Percentiles rank a stretch among this genome's conserved stretches.
Evolutionary conservation across 2,329 filamentous ascomycete species (phyloP).

Genomic region (Aplosporella prunicola): DNA sequence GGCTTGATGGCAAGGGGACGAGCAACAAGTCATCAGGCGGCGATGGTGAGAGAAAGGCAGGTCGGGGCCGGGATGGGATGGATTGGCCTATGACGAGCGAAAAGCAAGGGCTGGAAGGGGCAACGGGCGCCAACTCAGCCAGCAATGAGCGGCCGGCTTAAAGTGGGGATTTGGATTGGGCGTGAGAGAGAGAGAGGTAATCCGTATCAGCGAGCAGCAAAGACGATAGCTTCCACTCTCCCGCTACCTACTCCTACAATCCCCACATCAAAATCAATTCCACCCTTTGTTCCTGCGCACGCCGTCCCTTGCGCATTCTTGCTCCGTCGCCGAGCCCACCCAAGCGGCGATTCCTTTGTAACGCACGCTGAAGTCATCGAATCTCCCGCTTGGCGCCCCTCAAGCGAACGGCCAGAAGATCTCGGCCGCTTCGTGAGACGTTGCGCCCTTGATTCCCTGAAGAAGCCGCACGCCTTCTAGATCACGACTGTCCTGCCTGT

Average conservation of each 20-base stretch:
- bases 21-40: too few relatives aligned
- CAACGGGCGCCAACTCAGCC: too few relatives aligned
- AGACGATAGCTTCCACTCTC: background rate
- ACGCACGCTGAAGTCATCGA: conserved; percentile 2
- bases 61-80: too few relatives aligned
- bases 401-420: conserved; percentile 10
- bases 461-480: conserved; percentile 8
- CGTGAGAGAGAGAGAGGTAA: too few relatives aligned
- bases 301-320: conserved; percentile 3
- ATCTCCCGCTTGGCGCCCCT: conserved; percentile 10
- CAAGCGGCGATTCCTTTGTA: conserved; percentile 7
- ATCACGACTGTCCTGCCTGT: conserved; percentile 3
- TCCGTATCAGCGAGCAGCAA: too few relatives aligned
- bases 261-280: too few relatives aligned
- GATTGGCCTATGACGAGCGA: too few relatives aligned
- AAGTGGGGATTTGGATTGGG: too few relatives aligned
- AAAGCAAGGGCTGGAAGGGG: too few relatives aligned
- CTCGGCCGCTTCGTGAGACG: conserved; percentile 9
- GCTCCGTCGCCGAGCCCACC: conserved; percentile 1
- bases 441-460: conserved; percentile 8
- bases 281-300: background rate
- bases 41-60: too few relatives aligned
- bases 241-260: background rate
- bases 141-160: too few relatives aligned
- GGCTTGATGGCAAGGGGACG: too few relatives aligned